Conservation (phyloP, 352 stramenopile genomes). For the Globisporangium yorkense region DNA sequence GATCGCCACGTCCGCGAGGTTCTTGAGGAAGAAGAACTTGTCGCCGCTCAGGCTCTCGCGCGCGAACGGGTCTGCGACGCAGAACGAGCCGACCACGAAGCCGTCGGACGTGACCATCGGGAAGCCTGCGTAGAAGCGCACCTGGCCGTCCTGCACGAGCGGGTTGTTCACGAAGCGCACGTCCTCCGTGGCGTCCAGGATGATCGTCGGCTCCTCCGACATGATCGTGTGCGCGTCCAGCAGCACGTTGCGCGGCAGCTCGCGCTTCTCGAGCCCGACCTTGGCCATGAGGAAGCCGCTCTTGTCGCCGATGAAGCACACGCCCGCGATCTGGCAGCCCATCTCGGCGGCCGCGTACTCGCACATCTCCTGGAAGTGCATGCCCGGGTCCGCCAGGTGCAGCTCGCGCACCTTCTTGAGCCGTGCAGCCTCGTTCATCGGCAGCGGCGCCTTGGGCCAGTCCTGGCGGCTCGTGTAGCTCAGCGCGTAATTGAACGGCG, state of each 20-base stretch:
- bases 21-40: constrained; percentile 82
- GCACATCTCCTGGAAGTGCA: constrained; percentile 86
- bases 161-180: constrained; percentile 78
- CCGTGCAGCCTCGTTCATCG: constrained; percentile 49
- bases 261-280: constrained; percentile 66
- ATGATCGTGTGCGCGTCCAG: constrained; percentile 82
- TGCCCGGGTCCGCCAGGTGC: constrained; percentile 66
- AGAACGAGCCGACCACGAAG: constrained; percentile 64
- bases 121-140: constrained; percentile 83
- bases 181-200: constrained; percentile 78
- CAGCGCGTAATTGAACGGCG: constrained; percentile 72
- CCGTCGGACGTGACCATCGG: constrained; percentile 68
- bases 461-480: constrained; percentile 78
- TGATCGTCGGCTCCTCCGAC: constrained; percentile 62
- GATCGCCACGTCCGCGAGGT: constrained; percentile 71
- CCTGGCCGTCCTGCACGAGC: constrained; percentile 60
- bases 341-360: constrained; percentile 78
- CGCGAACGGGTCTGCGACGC: constrained; percentile 69
- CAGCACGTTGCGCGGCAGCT: constrained; percentile 72
- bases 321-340: constrained; percentile 73
- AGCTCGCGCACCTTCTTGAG: constrained; percentile 70
- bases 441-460: constrained; percentile 76
- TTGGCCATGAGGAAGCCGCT: constrained; percentile 82
- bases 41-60: constrained; percentile 67
- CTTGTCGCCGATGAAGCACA: constrained; percentile 85